Base-by-base conservation (phyloP, 345 rosid genomes). In the Ceriops zippeliana region DNA sequence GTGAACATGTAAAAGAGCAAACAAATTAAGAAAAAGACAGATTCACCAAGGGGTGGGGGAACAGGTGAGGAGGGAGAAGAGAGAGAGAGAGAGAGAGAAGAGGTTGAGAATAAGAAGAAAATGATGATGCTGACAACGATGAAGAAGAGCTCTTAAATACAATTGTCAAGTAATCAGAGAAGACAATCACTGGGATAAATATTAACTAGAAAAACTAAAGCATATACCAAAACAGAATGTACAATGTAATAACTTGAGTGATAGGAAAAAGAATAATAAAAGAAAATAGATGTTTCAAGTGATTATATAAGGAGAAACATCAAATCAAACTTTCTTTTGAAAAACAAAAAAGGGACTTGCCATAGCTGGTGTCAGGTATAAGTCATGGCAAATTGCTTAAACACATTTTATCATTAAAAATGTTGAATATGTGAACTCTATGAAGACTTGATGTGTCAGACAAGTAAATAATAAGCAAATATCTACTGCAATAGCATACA, bases 1-100 rank as follows among this genome's bases (percentile, higher is more conserved):
- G 90, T 70, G 58, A 35, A 60, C 28, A 35, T 24, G 37, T 42
- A 24, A 20, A 56, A 56, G 19, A 56, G 31, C 6, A 56, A 10
- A 56, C 6, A 24, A 24, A 54, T 21, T 54, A 22, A 24, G 13
- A 16, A 56, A 27, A 56, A 21, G 62, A 76, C 47, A 68, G 30
- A 34, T 34, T 2, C 0, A 1, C 37, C 10, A 7, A 7, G 1
- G 7, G 37, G 9, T 34, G 37, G 37, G 52, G 54, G 15, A 1
- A 9, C 0, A 38, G 13, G 13, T 13, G 4, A 9, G 3, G 3
- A 10, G 4, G 4, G 47, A 38, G 15, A 38, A 0, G 16, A 2
- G 16, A 11, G 47, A 38, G 46, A 35, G 38, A 35, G 10, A 35
- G 42, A 35, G 42, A 37, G 13, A 38, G 46, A 38, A 11, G 47